Evolutionary conservation across 2,329 filamentous ascomycete genomes (phyloP), one percentile per base, ranked within the genome.

Genomic region (Claviceps spartinae): DNA sequence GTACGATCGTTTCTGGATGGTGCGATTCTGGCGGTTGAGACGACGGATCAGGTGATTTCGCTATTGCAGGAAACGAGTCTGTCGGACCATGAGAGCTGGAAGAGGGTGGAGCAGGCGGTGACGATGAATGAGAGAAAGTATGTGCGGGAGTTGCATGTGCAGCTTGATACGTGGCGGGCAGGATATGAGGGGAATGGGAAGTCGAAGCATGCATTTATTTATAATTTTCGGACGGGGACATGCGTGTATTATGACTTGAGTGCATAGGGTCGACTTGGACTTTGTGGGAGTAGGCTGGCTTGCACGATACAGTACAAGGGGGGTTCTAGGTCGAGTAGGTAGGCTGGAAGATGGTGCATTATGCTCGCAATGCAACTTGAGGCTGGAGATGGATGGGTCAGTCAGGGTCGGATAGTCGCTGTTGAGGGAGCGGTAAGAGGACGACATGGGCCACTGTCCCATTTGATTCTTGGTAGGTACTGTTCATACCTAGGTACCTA

Each of bases 21-120:
- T 0, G 88, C 89, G 0, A 86, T 96, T 54, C 79, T 86, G 9
- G 91, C 90, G 1, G 84, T 97, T 50, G 91, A 97, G 68, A 88
- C 87, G 1, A 83, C 87, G 50, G 90, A 96, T 61, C 81, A 85
- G 48, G 79, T 94, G 22, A 79, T 97, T 60, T 83, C 90, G 40
- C 70, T 84, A 36, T 83, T 97, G 50, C 75, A 82, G 36, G 77
- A 81, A 20, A 94, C 89, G 2, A 74, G 78, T 49, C 72, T 97
- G 26, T 84, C 83, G 2, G 89, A 96, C 54, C 72, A 81, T 0
- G 91, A 96, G 55, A 85, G 81, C 58, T 96, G 91, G 91, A 81
- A 86, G 22, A 79, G 76, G 53, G 80, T 88, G 5, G 87, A 93
- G 56, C 88, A 96, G 61, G 78, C 76, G 45, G 84, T 88, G 38